phyloP scores from a whole-genome alignment of 2,329 filamentous ascomycete species.

The Triangularia verruculosa region DNA sequence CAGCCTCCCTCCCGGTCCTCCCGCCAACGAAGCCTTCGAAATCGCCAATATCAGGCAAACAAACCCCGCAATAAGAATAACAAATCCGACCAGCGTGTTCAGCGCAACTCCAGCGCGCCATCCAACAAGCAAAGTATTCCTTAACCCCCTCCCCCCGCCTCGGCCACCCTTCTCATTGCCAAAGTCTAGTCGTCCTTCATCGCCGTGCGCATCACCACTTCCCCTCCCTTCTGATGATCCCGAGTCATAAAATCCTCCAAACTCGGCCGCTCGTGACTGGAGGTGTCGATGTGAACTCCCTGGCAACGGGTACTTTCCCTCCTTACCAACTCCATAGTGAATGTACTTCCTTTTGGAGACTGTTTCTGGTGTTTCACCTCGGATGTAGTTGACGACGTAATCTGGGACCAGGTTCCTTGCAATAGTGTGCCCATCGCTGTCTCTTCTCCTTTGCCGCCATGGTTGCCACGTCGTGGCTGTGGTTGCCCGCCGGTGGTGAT shows the following conservation, averaged over 20 bases:
- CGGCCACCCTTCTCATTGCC: constrained; percentile 11
- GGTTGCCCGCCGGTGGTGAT: constrained; percentile 23
- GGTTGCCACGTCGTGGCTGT: constrained; percentile 26
- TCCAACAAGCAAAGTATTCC: constrained; percentile 35
- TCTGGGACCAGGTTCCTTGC: constrained; percentile 47
- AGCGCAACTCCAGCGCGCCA: constrained; percentile 49
- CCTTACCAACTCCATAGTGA: constrained; percentile 26
- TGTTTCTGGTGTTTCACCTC: constrained; percentile 54
- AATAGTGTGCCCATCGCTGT: constrained; percentile 20
- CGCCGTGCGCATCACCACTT: constrained; percentile 3
- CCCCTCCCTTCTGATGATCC: constrained; percentile 5
- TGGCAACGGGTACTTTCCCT: constrained; percentile 29
- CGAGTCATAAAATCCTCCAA: constrained; percentile 26
- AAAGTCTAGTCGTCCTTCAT: constrained; percentile 3
- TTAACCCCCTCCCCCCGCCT: constrained; percentile 25
- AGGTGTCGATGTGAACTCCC: constrained; percentile 30
- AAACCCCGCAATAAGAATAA: constrained; percentile 39
- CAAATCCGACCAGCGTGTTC: constrained; percentile 41
- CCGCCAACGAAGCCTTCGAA: constrained; percentile 18
- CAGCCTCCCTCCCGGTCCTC: constrained; percentile 30
- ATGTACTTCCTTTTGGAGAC: constrained; percentile 45
- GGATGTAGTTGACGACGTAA: constrained; percentile 54
- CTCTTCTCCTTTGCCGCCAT: constrained; percentile 11
- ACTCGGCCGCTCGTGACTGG: constrained; percentile 37
- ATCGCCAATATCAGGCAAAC: constrained; percentile 36